These are phyloP conservation scores for Saccharomyces uvarum DNA, from an alignment of 1,139 yeast genomes.

Conservation along the genomic window DNA sequence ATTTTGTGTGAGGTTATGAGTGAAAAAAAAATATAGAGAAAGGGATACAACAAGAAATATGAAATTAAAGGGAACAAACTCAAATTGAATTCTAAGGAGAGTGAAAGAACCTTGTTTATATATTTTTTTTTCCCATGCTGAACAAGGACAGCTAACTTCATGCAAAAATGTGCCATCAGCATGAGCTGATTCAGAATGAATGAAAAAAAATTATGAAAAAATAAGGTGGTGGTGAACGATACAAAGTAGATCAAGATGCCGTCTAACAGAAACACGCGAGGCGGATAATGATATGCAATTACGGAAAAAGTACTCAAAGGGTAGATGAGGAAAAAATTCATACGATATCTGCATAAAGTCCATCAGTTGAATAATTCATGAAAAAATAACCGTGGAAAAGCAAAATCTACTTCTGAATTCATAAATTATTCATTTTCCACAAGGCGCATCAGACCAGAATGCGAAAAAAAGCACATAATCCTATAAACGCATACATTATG, in stretches of 20 bases:
- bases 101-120: background rate
- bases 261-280: background rate
- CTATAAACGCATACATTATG: slow-evolving; percentile 6
- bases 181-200: background rate
- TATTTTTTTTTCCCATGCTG: background rate
- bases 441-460: background rate
- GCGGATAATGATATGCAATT: background rate
- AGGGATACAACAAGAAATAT: slow-evolving; percentile 1
- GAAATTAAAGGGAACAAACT: background rate
- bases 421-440: slow-evolving; percentile 3
- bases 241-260: background rate
- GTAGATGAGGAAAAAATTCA: background rate
- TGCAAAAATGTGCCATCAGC: background rate
- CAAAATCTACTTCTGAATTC: slow-evolving; percentile 3
- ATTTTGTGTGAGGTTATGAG: slow-evolving; percentile 6
- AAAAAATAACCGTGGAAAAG: background rate
- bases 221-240: slow-evolving; percentile 1
- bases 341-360: background rate
- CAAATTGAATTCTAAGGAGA: background rate
- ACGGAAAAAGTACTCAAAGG: background rate
- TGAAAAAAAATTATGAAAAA: background rate
- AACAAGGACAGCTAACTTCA: background rate
- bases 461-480: background rate
- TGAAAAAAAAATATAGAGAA: slow-evolving; percentile 1
- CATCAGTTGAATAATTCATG: background rate